Evolutionary conservation across 1,139 yeast genomes (phyloP), one percentile per base, ranked within the genome.

Genomic region (Hyphopichia burtonii): DNA sequence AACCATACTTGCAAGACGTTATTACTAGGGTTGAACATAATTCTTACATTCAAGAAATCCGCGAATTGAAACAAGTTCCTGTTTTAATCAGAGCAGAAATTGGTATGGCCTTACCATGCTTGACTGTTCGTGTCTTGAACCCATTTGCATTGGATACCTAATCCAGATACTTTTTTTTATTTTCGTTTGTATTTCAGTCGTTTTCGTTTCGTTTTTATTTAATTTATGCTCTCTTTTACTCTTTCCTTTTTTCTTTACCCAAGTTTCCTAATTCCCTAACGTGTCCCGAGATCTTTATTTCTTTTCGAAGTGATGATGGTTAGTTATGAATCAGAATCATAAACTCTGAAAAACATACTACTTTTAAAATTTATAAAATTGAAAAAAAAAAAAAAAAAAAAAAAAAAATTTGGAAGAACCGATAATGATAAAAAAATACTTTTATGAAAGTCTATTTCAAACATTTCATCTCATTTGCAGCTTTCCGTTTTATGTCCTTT

Each of bases 41-140:
- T 32, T 69, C 76, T 45, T 63, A 65, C 49, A 78, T 93, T 42
- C 98, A 93, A 68, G 96, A 88, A 56, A 83, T 93, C 41, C 74
- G 78, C 47, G 94, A 88, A 54, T 69, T 91, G 54, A 76, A 76
- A 41, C 83, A 82, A 55, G 86, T 93, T 38, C 98, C 98, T 14
- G 83, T 93, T 17, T 71, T 93, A 48, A 71, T 93, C 48, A 77
- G 97, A 52, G 95, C 97, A 0, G 98, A 91, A 62, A 81, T 90
- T 42, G 97, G 96, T 41, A 89, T 88, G 91, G 90, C 95, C 1
- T 74, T 93, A 45, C 99, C 99, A 14, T 91, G 98, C 61, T 76
- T 93, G 58, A 88, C 97, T 3, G 96, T 93, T 11, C 80, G 96
- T 56, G 86, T 93, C n/a, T 73, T 91, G 56, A 93, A 93, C 56